phyloP scores from a whole-genome alignment of 2,329 filamentous ascomycete species.

The Aureobasidium uvarum region DNA sequence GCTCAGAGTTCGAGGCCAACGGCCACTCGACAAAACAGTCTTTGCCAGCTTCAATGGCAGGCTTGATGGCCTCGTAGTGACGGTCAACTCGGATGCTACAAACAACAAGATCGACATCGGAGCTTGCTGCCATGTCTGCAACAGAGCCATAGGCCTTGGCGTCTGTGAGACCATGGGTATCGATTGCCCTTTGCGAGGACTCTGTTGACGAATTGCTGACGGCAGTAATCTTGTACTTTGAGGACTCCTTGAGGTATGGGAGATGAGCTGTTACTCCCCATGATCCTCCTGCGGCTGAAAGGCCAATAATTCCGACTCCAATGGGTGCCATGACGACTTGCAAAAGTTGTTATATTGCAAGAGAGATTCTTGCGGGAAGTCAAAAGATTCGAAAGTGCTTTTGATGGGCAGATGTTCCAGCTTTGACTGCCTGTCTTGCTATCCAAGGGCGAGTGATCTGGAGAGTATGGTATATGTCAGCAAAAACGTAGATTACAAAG shows the following conservation, averaged over 20 bases:
- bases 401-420: too few species aligned
- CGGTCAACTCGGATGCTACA: constrained; percentile 46
- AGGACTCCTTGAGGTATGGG: constrained; percentile 54
- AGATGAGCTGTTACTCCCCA: constrained; percentile 60
- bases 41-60: constrained; percentile 48
- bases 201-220: constrained; percentile 51
- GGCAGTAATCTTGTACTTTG: constrained; percentile 50
- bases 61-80: constrained; percentile 46
- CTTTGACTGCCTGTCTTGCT: too few species aligned
- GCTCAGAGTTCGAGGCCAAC: constrained; percentile 42
- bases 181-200: constrained; percentile 46
- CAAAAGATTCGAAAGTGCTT: not conserved
- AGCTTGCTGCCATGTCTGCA: constrained; percentile 46
- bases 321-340: constrained; percentile 41
- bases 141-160: constrained; percentile 49
- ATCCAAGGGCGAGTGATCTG: too few species aligned
- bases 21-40: constrained; percentile 54
- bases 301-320: constrained; percentile 58
- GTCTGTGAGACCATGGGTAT: constrained; percentile 41
- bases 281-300: constrained; percentile 49
- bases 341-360: not conserved
- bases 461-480: too few species aligned
- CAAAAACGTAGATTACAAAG: not conserved
- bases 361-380: too few species aligned
- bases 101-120: constrained; percentile 51